These are phyloP conservation scores for Lophiostoma macrostomum DNA, from an alignment of 495 filamentous ascomycete species.

Conservation along the genomic window DNA sequence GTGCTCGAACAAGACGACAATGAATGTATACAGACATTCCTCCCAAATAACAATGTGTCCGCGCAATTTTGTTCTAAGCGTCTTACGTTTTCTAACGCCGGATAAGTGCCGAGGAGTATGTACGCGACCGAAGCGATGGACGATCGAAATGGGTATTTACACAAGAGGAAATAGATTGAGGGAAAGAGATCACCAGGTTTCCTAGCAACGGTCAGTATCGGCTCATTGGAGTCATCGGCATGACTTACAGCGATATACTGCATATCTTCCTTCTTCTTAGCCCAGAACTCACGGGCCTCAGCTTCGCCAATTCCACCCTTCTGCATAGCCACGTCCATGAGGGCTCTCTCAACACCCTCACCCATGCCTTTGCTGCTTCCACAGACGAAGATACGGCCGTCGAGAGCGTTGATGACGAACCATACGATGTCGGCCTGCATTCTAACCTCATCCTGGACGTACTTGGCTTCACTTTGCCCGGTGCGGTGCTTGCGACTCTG, in stretches of 20 bases:
- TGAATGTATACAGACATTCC: too few species aligned
- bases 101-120: too few species aligned
- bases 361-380: slow-evolving; percentile 95
- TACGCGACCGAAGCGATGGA: too few species aligned
- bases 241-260: slow-evolving; percentile 44
- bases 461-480: slow-evolving; percentile 35
- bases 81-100: too few species aligned
- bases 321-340: slow-evolving; percentile 54
- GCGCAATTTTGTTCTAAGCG: too few species aligned
- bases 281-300: slow-evolving; percentile 51
- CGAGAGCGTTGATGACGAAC: slow-evolving; percentile 90
- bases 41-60: too few species aligned
- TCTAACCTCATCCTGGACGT: slow-evolving; percentile 48
- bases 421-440: slow-evolving; percentile 92
- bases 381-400: slow-evolving; percentile 93
- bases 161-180: background rate
- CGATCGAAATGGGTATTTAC: too few species aligned
- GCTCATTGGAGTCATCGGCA: background rate
- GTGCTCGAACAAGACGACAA: too few species aligned
- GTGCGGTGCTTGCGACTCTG: slow-evolving; percentile 60
- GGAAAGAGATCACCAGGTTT: slow-evolving; percentile 22
- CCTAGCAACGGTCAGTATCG: slow-evolving; percentile 10
- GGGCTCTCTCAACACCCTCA: slow-evolving; percentile 73
- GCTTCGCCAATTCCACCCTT: slow-evolving; percentile 51
- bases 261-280: slow-evolving; percentile 40